Evolutionary conservation across 23 red algal genomes (phyloP).

Genomic region (Porphyridium purpureum): DNA sequence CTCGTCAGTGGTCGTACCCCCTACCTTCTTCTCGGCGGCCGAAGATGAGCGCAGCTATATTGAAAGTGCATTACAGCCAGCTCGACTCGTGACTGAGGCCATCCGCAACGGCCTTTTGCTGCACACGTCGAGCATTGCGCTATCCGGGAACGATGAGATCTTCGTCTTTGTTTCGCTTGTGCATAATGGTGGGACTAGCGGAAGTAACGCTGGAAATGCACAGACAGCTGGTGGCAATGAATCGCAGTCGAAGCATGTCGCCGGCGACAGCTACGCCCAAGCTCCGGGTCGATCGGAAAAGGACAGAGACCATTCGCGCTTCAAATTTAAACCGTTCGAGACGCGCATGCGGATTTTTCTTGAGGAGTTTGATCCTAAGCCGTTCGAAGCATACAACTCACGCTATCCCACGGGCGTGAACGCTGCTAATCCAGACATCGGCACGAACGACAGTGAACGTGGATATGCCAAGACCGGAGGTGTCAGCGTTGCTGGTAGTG

Average conservation of each 20-base stretch:
- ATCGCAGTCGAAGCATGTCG: too few relatives aligned
- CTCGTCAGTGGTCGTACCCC: conserved; percentile 13
- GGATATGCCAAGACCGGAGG: too few relatives aligned
- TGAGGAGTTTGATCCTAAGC: conserved; percentile 40
- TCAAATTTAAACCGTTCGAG: conserved; percentile 49
- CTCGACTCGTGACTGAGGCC: conserved; percentile 16
- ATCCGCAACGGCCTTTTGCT: conserved; percentile 28
- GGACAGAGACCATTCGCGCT: too few relatives aligned
- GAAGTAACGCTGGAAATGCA: too few relatives aligned
- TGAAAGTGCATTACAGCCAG: conserved; percentile 28
- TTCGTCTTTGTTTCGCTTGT: too few relatives aligned
- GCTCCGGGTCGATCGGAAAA: too few relatives aligned
- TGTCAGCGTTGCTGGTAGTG: too few relatives aligned
- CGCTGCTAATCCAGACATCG: conserved; percentile 2
- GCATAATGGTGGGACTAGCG: too few relatives aligned
- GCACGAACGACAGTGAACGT: conserved; percentile 6
- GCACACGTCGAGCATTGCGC: too few relatives aligned
- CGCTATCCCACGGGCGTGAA: not conserved
- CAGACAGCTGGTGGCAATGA: too few relatives aligned
- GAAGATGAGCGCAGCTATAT: conserved; percentile 44
- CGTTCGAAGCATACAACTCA: conserved; percentile 7
- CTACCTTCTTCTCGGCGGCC: conserved; percentile 57
- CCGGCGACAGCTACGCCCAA: too few relatives aligned
- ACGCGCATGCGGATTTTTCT: conserved; percentile 42
- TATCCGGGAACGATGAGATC: too few relatives aligned